Evolutionary conservation across 129 eudicot species (phyloP), one percentile per base, ranked within the genome.

Genomic region (Calendula officinalis): DNA sequence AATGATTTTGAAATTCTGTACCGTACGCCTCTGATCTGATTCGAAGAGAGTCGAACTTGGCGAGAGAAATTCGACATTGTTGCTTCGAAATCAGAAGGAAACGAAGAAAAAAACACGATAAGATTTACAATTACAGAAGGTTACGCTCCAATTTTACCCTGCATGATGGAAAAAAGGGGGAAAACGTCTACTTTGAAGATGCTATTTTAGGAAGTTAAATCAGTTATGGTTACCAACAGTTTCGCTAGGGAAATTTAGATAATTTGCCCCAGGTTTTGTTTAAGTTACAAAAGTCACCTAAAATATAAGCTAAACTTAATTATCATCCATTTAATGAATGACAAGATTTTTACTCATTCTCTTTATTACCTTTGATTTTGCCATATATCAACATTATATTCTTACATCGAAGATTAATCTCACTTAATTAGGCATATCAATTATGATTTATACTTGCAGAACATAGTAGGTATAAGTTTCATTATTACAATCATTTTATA

Each of bases 41-140:
- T 75, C 42, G 86, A 91, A 9, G 90, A 80, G 13, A 84, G 68
- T 76, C 82, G 77, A 81, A 66, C 27, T 62, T 83, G 82, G 38
- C 63, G 65, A 52, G 46, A 70, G 43, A 78, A 76, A 74, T 67
- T 88, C 79, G 77, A 68, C 96, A 84, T 88, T 48, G 69, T 70
- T 64, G 71, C 51, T 46, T 59, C 36, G 12, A 49, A 39, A 69
- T 76, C 55, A 61, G 81, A 77, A 37, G 50, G 35, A 45, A 11
- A 46, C 12, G 2, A 12, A 62, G 12, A 35, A 40, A 5, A n/a
- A 30, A 53, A 53, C n/a, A 47, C 14, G 52, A 56, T 32, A 40
- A 49, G 67, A 65, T 56, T 52, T 37, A 41, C 60, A 73, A 60
- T 52, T 37, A 41, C 60, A 73, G 67, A 73, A 56, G 9, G 56